These are phyloP conservation scores for Camelina neglecta DNA, from an alignment of 345 rosid genomes.

Conservation along the genomic window DNA sequence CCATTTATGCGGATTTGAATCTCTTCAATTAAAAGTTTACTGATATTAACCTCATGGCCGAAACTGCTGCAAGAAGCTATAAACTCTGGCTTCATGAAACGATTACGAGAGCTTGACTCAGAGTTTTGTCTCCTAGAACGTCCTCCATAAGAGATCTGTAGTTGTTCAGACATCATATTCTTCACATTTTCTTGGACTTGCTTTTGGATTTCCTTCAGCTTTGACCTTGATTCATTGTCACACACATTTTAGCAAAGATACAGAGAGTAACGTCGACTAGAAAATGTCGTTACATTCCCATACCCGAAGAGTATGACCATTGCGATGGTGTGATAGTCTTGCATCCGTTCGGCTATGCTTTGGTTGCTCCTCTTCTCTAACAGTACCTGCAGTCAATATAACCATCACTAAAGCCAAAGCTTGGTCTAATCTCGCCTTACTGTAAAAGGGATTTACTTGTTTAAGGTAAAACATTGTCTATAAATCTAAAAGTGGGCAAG, in stretches of 20 bases:
- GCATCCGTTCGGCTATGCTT: constrained; percentile 66
- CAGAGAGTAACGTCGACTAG: constrained; percentile 9
- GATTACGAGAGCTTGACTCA: constrained; percentile 38
- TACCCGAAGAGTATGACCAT: constrained; percentile 89
- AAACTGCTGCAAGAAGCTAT: constrained; percentile 83
- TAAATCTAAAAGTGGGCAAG: neutral
- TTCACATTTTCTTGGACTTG: constrained; percentile 80
- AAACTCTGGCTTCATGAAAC: constrained; percentile 57
- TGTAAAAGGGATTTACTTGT: neutral
- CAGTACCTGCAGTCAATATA: constrained; percentile 55
- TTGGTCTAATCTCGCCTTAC: neutral
- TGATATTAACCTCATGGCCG: constrained; percentile 67
- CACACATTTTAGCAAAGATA: constrained; percentile 28
- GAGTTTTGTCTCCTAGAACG: constrained; percentile 34
- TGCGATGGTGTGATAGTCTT: constrained; percentile 76
- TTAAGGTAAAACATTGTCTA: too few species aligned
- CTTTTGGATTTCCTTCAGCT: constrained; percentile 66
- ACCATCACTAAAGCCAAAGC: neutral
- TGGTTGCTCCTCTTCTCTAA: constrained; percentile 62
- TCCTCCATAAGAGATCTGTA: constrained; percentile 51
- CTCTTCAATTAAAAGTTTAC: neutral
- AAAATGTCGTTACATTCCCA: neutral
- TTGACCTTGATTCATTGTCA: constrained; percentile 54
- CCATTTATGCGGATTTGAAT: neutral
- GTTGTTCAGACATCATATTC: constrained; percentile 74